A percentile compares a stretch with the other conserved stretches of the same genome.
phyloP scores from a whole-genome alignment of 208 protist genomes.

The Acanthamoeba sp. region DNA sequence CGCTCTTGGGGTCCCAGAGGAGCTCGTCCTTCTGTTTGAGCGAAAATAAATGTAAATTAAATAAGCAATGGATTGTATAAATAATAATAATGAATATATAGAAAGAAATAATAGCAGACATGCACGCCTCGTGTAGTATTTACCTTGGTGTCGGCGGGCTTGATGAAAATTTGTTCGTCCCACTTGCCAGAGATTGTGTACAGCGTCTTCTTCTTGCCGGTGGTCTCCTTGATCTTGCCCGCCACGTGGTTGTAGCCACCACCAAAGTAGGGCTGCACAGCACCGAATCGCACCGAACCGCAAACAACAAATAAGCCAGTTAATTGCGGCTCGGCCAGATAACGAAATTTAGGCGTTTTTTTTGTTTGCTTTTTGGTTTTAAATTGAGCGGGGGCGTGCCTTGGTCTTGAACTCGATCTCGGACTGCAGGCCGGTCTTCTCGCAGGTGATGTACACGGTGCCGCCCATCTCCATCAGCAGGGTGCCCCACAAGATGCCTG shows the following conservation, averaged over 20 bases:
- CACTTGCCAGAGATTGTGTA: conserved; percentile 87
- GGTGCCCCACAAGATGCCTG: conserved; percentile 85
- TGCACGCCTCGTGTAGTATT: background rate
- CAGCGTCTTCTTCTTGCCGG: conserved; percentile 79
- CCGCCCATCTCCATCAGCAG: conserved; percentile 89
- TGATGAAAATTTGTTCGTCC: conserved; percentile 81
- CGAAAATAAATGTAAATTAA: background rate
- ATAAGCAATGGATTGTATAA: no score
- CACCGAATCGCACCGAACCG: background rate
- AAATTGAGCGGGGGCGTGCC: background rate
- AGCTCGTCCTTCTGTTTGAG: conserved; percentile 50
- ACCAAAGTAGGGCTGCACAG: conserved; percentile 82
- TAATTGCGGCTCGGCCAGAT: background rate
- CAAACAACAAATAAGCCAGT: background rate
- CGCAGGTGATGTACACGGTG: conserved; percentile 83
- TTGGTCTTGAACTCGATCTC: conserved; percentile 90
- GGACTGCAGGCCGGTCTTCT: conserved; percentile 80
- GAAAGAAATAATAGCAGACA: background rate
- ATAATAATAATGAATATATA: no score
- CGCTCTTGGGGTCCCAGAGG: conserved; percentile 75
- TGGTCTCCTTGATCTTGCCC: conserved; percentile 82
- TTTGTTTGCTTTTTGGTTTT: no score
- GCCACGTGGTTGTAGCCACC: conserved; percentile 87
- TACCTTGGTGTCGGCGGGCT: conserved; percentile 19
- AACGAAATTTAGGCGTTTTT: no score